Evolutionary conservation across 371 early-diverging fungal species (phyloP), one percentile per base, ranked within the genome.

Genomic region (Rhizopus delemar): DNA sequence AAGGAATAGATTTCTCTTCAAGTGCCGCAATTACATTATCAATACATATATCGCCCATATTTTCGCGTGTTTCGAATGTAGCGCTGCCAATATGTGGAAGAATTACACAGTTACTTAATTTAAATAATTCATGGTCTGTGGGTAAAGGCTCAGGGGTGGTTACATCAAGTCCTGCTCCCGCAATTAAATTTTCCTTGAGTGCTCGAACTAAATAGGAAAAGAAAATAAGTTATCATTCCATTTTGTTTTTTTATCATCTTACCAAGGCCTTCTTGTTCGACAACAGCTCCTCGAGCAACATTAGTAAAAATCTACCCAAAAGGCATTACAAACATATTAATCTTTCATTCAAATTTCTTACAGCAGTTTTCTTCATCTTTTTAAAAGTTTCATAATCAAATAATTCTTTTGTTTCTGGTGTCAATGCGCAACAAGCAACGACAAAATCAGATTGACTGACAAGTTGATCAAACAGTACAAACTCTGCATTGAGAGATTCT

Each of bases 141-240:
- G 86, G 82, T 57, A 95, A 62, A 6, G 95, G 95, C 62, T 95
- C 96, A 0, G 95, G 95, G 16, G 86, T 86, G 0, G 93, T 93
- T 8, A 94, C 95, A 71, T 95, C 95, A 51, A 94, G 66, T 32
- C 91, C 95, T 5, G 85, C 92, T 28, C 85, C 86, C 11, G 82
- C 91, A 45, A 91, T 69, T 46, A 69, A 59, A 0, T 80, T 77
- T n/a, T 82, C 78, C 13, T 84, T 70, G 48, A 95, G 68, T 5
- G 93, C 94, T 4, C 71, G 77, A 32, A 85, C 77, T 78, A 38
- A 15, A 31, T 4, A 41, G 4, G 39, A 6, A 11, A 38, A 34
- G 15, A 13, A 12, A 32, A 41, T 38, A 31, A 48, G 36, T 2
- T 7, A 33, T 15, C 6, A 36, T 11, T 39, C 8, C 28, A 35